These are phyloP conservation scores for Fusarium sp. DNA, from an alignment of 2,329 filamentous ascomycete genomes.

Conservation along the genomic window DNA sequence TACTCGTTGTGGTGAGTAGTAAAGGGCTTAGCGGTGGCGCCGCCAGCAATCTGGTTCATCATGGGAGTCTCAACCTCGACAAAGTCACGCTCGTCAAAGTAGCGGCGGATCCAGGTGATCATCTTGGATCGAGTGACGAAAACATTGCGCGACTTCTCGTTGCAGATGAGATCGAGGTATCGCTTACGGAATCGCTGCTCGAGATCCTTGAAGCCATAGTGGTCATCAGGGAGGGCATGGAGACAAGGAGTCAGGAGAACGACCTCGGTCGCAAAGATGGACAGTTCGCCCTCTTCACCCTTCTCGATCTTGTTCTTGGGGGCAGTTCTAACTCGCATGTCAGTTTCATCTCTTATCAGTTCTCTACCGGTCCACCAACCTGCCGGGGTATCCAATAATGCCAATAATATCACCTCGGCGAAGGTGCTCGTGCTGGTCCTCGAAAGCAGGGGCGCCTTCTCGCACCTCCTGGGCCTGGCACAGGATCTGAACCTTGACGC, in stretches of 20 bases:
- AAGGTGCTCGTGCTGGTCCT: conserved; percentile 89
- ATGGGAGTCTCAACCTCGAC: conserved; percentile 97
- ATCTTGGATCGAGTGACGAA: conserved; percentile 90
- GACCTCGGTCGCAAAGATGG: conserved; percentile 90
- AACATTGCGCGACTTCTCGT: conserved; percentile 85
- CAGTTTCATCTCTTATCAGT: conserved; percentile 15
- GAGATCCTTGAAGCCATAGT: conserved; percentile 95
- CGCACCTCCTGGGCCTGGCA: conserved; percentile 85
- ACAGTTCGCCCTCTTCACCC: conserved; percentile 82
- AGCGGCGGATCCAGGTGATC: conserved; percentile 87
- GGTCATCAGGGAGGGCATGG: conserved; percentile 80
- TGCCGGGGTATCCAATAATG: conserved; percentile 46
- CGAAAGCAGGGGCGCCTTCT: conserved; percentile 76
- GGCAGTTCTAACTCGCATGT: conserved; percentile 70
- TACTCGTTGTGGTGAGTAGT: conserved; percentile 96
- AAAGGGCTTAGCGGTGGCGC: conserved; percentile 94
- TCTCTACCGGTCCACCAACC: conserved; percentile 30
- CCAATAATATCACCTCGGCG: conserved; percentile 94
- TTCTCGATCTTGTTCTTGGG: conserved; percentile 90
- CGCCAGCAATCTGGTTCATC: conserved; percentile 95
- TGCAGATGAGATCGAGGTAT: conserved; percentile 97
- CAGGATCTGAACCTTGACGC: conserved; percentile 86
- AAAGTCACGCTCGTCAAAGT: conserved; percentile 89
- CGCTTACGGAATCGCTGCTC: conserved; percentile 94
- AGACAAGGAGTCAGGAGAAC: conserved; percentile 90